phyloP scores from a whole-genome alignment of 345 rosid genomes.

The Lepidium sativum region DNA sequence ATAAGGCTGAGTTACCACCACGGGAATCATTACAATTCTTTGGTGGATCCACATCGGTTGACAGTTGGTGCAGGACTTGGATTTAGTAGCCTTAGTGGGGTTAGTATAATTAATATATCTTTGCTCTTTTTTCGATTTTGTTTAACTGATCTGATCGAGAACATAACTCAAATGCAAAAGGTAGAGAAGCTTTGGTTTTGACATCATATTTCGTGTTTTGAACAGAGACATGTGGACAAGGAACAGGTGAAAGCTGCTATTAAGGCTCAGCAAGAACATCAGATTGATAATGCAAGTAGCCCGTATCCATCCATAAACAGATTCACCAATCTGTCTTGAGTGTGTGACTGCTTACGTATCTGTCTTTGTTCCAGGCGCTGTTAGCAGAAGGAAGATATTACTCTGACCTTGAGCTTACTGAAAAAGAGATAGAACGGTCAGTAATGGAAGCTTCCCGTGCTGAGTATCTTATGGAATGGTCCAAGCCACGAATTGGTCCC shows the following conservation, averaged over 20 bases:
- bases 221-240: slow-evolving; percentile 79
- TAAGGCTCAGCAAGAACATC: slow-evolving; percentile 96
- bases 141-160: not conserved
- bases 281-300: slow-evolving; percentile 73
- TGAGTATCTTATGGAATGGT: slow-evolving; percentile 77
- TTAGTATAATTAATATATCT: slow-evolving; percentile 17
- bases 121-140: not conserved
- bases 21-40: slow-evolving; percentile 94
- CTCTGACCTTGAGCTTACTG: slow-evolving; percentile 95
- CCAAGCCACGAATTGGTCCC: slow-evolving; percentile 48
- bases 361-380: slow-evolving; percentile 59
- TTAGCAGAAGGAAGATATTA: slow-evolving; percentile 68
- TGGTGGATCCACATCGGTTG: slow-evolving; percentile 82
- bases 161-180: not conserved
- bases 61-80: slow-evolving; percentile 97
- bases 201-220: slow-evolving; percentile 2
- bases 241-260: slow-evolving; percentile 98
- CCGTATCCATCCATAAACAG: not conserved
- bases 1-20: slow-evolving; percentile 86
- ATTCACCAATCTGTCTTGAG: not conserved
- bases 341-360: not conserved
- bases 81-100: slow-evolving; percentile 90
- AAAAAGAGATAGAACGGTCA: slow-evolving; percentile 86
- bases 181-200: not conserved
- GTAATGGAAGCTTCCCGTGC: slow-evolving; percentile 99